A percentile compares a stretch with the other conserved stretches of the same genome.
Evolutionary conservation across 345 rosid genomes (phyloP).

Genomic region (Triadica sebifera): DNA sequence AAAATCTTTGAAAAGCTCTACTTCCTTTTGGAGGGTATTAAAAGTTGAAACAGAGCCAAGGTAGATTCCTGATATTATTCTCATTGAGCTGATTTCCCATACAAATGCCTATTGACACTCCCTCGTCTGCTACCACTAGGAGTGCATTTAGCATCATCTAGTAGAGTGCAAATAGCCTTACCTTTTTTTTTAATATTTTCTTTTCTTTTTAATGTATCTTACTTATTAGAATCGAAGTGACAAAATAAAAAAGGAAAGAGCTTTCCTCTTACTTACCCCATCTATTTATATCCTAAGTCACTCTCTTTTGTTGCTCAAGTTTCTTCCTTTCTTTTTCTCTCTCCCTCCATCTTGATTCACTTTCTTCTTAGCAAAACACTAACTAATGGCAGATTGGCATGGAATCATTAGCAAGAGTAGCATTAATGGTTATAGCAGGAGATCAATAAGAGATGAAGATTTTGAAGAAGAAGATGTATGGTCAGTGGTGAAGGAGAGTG

Average conservation of each 20-base stretch:
- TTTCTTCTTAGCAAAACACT: conserved; percentile 7
- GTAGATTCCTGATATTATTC: conserved; percentile 52
- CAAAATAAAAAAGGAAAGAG: background rate
- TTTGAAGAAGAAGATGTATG: conserved; percentile 77
- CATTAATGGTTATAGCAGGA: conserved; percentile 19
- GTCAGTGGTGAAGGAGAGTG: conserved; percentile 43
- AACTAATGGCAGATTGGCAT: conserved; percentile 39
- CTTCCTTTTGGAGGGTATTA: conserved; percentile 8
- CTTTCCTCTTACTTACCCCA: conserved; percentile 1
- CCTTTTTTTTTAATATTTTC: no score
- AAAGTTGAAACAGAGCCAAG: conserved; percentile 36
- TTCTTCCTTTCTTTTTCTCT: background rate
- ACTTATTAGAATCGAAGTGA: conserved; percentile 3
- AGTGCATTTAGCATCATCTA: no score
- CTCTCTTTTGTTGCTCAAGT: conserved; percentile 9
- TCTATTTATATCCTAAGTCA: conserved; percentile 24
- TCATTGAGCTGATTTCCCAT: conserved; percentile 7
- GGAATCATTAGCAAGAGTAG: background rate
- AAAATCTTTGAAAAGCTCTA: conserved; percentile 22
- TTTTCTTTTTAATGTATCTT: conserved; percentile 6
- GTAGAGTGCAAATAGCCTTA: no score
- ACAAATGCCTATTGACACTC: no score
- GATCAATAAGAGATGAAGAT: conserved; percentile 46
- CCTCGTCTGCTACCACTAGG: no score
- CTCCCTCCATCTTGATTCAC: no score